phyloP scores from a whole-genome alignment of 2,329 filamentous ascomycete genomes.

The Teratosphaeria zuluensis region DNA sequence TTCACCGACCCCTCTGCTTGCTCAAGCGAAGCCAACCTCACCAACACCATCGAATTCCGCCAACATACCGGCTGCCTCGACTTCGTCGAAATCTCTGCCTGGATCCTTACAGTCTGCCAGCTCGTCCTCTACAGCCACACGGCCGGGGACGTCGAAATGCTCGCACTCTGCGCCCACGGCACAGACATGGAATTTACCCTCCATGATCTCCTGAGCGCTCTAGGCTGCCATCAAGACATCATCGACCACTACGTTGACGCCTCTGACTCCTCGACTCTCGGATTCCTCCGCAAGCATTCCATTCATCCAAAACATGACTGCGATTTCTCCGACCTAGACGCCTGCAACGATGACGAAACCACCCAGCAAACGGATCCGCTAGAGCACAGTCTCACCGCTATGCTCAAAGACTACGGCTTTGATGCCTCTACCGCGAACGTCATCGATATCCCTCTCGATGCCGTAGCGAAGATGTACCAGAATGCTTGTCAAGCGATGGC shows the following conservation, averaged over 20 bases:
- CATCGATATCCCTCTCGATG: background rate
- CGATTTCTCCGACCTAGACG: background rate
- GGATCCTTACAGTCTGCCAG: conserved; percentile 3
- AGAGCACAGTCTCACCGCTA: background rate
- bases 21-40: too few species aligned
- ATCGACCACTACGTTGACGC: background rate
- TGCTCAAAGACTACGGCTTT: background rate
- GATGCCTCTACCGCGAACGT: background rate
- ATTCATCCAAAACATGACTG: background rate
- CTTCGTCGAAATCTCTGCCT: conserved; percentile 14
- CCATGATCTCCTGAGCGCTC: background rate
- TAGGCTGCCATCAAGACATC: background rate
- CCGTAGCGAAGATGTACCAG: background rate
- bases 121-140: conserved; percentile 3
- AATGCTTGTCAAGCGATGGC: background rate
- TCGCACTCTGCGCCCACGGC: conserved; percentile 1
- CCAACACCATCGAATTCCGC: conserved; percentile 22
- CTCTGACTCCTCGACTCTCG: background rate
- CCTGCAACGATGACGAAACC: background rate
- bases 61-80: conserved; percentile 21
- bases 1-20: background rate
- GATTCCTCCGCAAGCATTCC: background rate
- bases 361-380: background rate
- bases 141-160: background rate
- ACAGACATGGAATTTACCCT: background rate